Evolutionary conservation across 2,329 filamentous ascomycete genomes (phyloP).

Genomic region (Talaromyces piceae): DNA sequence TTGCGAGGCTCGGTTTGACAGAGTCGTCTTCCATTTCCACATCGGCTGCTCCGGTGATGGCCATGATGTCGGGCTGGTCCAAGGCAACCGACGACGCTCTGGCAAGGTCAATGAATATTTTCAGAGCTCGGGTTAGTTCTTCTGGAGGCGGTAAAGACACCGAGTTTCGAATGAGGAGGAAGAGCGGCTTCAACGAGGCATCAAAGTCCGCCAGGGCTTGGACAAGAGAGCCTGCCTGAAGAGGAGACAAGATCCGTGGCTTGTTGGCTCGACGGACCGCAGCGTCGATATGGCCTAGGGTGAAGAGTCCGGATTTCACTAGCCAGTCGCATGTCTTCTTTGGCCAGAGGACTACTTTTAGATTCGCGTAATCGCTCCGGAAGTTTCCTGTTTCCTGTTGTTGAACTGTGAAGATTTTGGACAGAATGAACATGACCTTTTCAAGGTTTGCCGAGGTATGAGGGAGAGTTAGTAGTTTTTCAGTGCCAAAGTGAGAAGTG

Average conservation of each 20-base stretch:
- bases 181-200: conserved; percentile 30
- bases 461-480: conserved; percentile 18
- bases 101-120: conserved; percentile 32
- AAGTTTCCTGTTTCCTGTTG: conserved; percentile 18
- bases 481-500: conserved; percentile 22
- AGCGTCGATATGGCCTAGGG: conserved; percentile 31
- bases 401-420: conserved; percentile 30
- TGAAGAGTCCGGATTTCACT: conserved; percentile 31
- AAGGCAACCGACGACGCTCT: conserved; percentile 26
- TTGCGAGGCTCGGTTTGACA: background rate
- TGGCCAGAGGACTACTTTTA: conserved; percentile 31
- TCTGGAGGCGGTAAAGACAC: conserved; percentile 25
- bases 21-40: conserved; percentile 13
- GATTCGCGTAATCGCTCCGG: conserved; percentile 19
- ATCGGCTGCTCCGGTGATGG: conserved; percentile 21
- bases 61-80: conserved; percentile 24
- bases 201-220: conserved; percentile 34
- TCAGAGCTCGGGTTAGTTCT: conserved; percentile 35
- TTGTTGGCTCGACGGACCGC: conserved; percentile 29
- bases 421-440: conserved; percentile 30
- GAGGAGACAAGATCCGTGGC: conserved; percentile 27
- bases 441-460: conserved; percentile 29
- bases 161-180: conserved; percentile 29
- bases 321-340: conserved; percentile 35
- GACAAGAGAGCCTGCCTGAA: conserved; percentile 33